Conservation (phyloP, 306 rosid genomes). For the Oxytropis ochrocephala region DNA sequence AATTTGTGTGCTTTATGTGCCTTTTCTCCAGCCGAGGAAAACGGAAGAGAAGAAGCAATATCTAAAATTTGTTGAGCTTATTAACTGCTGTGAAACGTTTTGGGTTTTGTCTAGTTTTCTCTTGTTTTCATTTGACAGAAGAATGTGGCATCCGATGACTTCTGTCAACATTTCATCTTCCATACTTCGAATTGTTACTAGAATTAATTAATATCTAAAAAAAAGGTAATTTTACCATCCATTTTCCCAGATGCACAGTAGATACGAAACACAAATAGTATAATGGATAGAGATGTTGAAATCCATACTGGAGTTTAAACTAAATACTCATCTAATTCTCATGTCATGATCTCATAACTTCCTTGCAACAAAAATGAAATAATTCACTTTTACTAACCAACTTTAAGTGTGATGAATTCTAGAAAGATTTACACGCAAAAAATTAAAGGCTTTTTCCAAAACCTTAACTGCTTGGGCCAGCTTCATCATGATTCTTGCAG, state of each 20-base stretch:
- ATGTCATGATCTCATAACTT: neutral
- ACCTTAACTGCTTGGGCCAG: conserved; percentile 37
- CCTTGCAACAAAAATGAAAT: neutral
- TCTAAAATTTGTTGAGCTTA: neutral
- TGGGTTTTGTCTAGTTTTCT: neutral
- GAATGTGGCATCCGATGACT: neutral
- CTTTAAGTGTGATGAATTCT: neutral
- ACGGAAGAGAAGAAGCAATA: conserved; percentile 80
- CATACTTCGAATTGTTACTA: neutral
- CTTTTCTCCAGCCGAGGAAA: conserved; percentile 74
- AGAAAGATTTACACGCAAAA: neutral
- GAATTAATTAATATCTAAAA: neutral
- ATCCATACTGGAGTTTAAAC: neutral
- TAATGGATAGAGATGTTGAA: neutral
- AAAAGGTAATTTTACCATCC: neutral
- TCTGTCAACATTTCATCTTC: neutral
- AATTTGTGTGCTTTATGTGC: neutral
- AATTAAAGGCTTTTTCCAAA: neutral
- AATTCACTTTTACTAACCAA: neutral
- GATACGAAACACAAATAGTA: neutral
- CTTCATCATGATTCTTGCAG: conserved; percentile 38
- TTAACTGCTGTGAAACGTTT: neutral
- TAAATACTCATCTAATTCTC: neutral
- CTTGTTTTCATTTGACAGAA: conserved; percentile 9
- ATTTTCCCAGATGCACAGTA: neutral